Conservation (phyloP, 305 asterid genomes). For the Fraxinus ornus region DNA sequence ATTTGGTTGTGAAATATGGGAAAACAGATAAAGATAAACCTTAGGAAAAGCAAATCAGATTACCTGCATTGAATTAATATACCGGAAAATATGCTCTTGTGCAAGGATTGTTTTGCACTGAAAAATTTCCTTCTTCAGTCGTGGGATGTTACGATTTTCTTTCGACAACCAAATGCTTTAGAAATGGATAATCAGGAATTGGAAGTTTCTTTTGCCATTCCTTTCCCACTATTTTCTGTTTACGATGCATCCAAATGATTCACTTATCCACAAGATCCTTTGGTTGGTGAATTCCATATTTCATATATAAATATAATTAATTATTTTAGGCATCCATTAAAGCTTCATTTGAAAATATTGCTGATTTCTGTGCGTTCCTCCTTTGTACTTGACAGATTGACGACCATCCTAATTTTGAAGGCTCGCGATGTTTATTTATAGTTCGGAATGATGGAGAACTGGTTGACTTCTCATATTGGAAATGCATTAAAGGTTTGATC, state of each 20-base stretch:
- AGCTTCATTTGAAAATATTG: conserved; percentile 11
- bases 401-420: conserved; percentile 82
- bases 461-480: conserved; percentile 94
- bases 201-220: background rate
- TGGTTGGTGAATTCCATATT: background rate
- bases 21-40: background rate
- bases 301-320: background rate
- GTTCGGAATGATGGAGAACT: conserved; percentile 83
- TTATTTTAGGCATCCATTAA: background rate
- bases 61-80: background rate
- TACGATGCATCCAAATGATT: background rate
- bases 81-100: background rate
- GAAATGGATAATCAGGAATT: background rate
- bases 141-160: background rate
- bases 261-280: background rate
- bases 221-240: background rate
- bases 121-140: background rate
- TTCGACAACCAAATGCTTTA: background rate
- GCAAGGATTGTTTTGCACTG: background rate
- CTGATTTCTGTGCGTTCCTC: conserved; percentile 21
- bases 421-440: conserved; percentile 79
- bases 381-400: conserved; percentile 60
- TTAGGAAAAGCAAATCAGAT: background rate
- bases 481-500: conserved; percentile 92
- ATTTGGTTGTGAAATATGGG: background rate